A percentile compares a stretch with the other conserved stretches of the same genome.
These are phyloP conservation scores for Rhodotorula sp. DNA, from an alignment of 1,284 basidiomycete species.

Conservation along the genomic window DNA sequence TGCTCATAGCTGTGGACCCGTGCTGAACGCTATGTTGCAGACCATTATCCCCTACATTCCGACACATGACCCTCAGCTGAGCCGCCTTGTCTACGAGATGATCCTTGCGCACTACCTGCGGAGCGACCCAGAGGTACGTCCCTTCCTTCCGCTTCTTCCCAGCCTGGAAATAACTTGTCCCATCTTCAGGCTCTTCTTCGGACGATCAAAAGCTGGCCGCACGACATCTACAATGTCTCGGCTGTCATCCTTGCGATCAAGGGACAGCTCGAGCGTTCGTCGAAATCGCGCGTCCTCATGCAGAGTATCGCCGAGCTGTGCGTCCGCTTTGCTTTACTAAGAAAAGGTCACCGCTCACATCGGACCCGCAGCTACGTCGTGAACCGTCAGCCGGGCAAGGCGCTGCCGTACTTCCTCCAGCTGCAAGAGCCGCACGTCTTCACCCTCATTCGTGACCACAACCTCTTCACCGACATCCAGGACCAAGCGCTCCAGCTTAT, in stretches of 20 bases:
- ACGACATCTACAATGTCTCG: constrained; percentile 81
- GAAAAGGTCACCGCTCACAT: too few relatives aligned
- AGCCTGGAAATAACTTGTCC: not conserved
- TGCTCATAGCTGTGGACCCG: not conserved
- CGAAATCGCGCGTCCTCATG: constrained; percentile 70
- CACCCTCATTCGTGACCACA: constrained; percentile 89
- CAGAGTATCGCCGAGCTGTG: constrained; percentile 90
- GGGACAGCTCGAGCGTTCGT: constrained; percentile 67
- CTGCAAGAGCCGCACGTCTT: constrained; percentile 87
- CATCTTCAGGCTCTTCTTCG: constrained; percentile 65
- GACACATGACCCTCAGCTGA: constrained; percentile 74
- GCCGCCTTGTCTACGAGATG: constrained; percentile 90
- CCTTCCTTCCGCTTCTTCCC: not conserved
- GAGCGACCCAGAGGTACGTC: constrained; percentile 69
- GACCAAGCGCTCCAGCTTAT: constrained; percentile 89
- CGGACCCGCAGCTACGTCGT: constrained; percentile 66
- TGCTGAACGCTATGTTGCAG: constrained; percentile 51
- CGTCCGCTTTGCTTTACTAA: constrained; percentile 48
- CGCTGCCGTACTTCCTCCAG: constrained; percentile 83
- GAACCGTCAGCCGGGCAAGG: constrained; percentile 90
- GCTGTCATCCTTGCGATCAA: constrained; percentile 86
- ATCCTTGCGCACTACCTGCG: constrained; percentile 83
- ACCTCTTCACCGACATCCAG: constrained; percentile 91
- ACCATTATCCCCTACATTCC: constrained; percentile 88
- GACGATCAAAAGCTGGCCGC: constrained; percentile 86